Evolutionary conservation across 495 filamentous ascomycete species (phyloP), one percentile per base, ranked within the genome.

Genomic region (Penicillium paradoxum): DNA sequence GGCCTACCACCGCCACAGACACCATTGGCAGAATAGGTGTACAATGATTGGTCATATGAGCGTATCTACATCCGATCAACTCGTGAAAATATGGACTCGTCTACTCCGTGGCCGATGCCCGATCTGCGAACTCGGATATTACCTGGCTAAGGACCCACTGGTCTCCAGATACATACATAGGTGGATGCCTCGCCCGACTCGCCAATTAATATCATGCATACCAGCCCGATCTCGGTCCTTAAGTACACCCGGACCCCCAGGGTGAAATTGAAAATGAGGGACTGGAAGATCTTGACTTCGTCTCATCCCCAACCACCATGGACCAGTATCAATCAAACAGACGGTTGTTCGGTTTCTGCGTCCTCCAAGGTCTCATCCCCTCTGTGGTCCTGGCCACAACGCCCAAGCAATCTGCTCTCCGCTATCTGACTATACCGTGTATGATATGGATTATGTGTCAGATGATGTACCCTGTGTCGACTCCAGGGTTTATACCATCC

Each of bases 371-470:
- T 3, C 19, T 57, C 11, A 56, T 63, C 36, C 46, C 54, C 21
- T 14, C 36, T 4, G 19, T 51, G 4, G 6, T 49, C 30, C 46
- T 63, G 1, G 9, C 47, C 15, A 39, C 45, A 38, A 59, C 56
- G 9, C 49, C 39, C 0, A 54, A 51, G 39, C 3, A 15, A 13
- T 57, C 60, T 3, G 13, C 22, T 14, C 19, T 51, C 13, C 60
- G 60, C 37, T 60, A 49, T 13, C 21, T 57, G 5, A 14, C 60
- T 14, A 49, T 63, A 15, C 38, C 54, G 22, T 45, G 48, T 27
- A 42, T 60, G 45, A 40, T 54, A 14, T 57, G 33, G 52, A 48
- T 57, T 37, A 25, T 46, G 2, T 39, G 14, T 15, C 52, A 22
- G n/a, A 36, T 25, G 9, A n/a, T 51, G 22, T 30, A 33, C 13